These are phyloP conservation scores for Phytophthora crassamura DNA, from an alignment of 352 stramenopile genomes.

Conservation along the genomic window DNA sequence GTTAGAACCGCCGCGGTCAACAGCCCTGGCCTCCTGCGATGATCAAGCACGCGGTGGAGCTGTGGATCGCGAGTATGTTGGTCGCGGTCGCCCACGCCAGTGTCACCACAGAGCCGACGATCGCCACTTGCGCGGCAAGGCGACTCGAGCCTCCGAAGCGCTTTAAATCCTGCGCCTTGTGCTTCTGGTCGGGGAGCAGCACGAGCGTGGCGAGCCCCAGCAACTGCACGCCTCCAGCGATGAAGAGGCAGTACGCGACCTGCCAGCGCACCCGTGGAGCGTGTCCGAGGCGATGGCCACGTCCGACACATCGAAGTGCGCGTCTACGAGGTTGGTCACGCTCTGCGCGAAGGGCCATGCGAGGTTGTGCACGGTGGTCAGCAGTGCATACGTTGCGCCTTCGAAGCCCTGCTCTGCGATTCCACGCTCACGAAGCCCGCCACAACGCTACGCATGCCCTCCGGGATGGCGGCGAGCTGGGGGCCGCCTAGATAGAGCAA, in stretches of 20 bases:
- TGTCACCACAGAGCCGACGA: slow-evolving; percentile 46
- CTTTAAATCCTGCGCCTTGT: slow-evolving; percentile 68
- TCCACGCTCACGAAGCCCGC: slow-evolving; percentile 66
- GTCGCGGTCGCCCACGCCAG: slow-evolving; percentile 60
- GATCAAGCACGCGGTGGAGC: slow-evolving; percentile 64
- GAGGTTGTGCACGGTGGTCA: slow-evolving; percentile 75
- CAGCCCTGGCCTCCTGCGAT: slow-evolving; percentile 68
- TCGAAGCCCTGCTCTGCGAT: slow-evolving; percentile 78
- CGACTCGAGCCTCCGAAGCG: slow-evolving; percentile 54
- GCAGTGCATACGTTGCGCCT: slow-evolving; percentile 64
- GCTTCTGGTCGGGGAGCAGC: slow-evolving; percentile 69
- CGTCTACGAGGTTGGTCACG: slow-evolving; percentile 63
- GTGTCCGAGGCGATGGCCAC: slow-evolving; percentile 66
- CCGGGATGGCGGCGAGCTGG: slow-evolving; percentile 62
- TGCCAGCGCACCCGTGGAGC: slow-evolving; percentile 62
- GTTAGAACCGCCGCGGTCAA: slow-evolving; percentile 13
- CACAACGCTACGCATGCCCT: slow-evolving; percentile 70
- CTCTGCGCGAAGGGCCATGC: slow-evolving; percentile 60
- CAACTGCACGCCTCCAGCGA: slow-evolving; percentile 57
- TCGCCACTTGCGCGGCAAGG: slow-evolving; percentile 43
- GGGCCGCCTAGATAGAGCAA: slow-evolving; percentile 76
- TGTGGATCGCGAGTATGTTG: slow-evolving; percentile 71
- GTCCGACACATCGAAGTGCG: slow-evolving; percentile 65
- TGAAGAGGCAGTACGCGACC: slow-evolving; percentile 60
- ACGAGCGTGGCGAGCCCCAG: slow-evolving; percentile 53